phyloP scores from a whole-genome alignment of 1,139 yeast genomes.

The Sugiyamaella japonica region DNA sequence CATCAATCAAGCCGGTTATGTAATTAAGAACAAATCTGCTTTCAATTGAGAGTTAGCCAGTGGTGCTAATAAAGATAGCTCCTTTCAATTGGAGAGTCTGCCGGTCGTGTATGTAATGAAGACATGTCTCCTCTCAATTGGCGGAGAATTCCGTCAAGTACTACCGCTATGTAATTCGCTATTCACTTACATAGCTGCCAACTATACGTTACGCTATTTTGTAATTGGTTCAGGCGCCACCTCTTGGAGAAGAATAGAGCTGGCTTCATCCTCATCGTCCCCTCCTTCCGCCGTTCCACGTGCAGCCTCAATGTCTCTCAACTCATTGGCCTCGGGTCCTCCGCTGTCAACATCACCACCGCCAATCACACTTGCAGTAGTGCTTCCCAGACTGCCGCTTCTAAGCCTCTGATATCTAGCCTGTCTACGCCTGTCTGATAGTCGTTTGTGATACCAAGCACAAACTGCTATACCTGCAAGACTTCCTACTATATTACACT shows the following conservation, averaged over 20 bases:
- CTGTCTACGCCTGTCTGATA: conserved; percentile 35
- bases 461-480: conserved; percentile 36
- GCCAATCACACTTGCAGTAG: neutral
- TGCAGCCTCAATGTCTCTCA: conserved; percentile 21
- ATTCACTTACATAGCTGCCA: neutral
- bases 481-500: conserved; percentile 42
- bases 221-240: conserved; percentile 28
- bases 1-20: too few relatives aligned
- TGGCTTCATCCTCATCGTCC: conserved; percentile 17
- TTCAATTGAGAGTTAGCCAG: too few relatives aligned
- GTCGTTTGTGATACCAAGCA: conserved; percentile 41
- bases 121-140: too few relatives aligned
- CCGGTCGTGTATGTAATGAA: too few relatives aligned
- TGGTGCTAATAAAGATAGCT: too few relatives aligned
- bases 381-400: conserved; percentile 19
- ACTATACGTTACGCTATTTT: conserved; percentile 1
- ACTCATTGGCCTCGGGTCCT: conserved; percentile 16
- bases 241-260: conserved; percentile 24
- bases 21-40: too few relatives aligned
- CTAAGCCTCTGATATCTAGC: conserved; percentile 37
- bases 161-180: too few relatives aligned
- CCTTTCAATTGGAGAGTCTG: too few relatives aligned
- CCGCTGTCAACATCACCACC: neutral
- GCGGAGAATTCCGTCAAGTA: too few relatives aligned
- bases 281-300: neutral